Percentiles rank a stretch among this genome's conserved stretches.
These are phyloP conservation scores for Trichoderma afroharzianum DNA, from an alignment of 2,329 filamentous ascomycete species.

Conservation along the genomic window DNA sequence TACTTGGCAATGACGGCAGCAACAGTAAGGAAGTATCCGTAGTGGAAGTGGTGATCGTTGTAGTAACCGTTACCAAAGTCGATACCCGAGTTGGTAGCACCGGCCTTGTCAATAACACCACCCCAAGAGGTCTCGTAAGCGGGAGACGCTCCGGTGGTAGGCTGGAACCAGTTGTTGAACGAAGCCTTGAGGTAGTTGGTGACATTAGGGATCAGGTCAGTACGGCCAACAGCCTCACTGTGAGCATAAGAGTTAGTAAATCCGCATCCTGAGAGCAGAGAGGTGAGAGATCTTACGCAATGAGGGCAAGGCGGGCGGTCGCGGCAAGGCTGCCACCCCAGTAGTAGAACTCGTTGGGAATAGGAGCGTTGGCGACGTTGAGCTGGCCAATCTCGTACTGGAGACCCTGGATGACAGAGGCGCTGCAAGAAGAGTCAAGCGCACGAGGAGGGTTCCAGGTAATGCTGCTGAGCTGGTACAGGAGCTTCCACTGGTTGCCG, in stretches of 20 bases:
- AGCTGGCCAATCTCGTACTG: constrained; percentile 24
- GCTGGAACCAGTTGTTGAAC: constrained; percentile 25
- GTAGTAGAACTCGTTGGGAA: constrained; percentile 26
- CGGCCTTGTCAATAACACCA: constrained; percentile 25
- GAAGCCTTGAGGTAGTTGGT: constrained; percentile 23
- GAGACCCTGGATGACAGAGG: constrained; percentile 21
- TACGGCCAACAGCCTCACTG: constrained; percentile 23
- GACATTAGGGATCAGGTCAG: constrained; percentile 21
- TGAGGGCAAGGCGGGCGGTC: constrained; percentile 23
- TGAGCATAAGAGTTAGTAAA: neutral
- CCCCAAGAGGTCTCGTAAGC: constrained; percentile 27
- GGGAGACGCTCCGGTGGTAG: constrained; percentile 18
- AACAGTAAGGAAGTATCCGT: constrained; percentile 26
- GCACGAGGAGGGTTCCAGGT: constrained; percentile 24
- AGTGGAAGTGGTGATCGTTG: constrained; percentile 32
- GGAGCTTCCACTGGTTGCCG: constrained; percentile 24
- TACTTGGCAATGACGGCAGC: constrained; percentile 28
- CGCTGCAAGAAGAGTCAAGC: constrained; percentile 23
- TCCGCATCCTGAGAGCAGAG: too few relatives aligned
- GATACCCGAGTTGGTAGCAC: constrained; percentile 20
- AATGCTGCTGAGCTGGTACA: constrained; percentile 22
- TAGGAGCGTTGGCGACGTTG: constrained; percentile 19
- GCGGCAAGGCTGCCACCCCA: constrained; percentile 25
- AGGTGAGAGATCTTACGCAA: constrained; percentile 21
- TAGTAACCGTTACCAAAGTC: constrained; percentile 30